Conservation (phyloP, 2,329 filamentous ascomycete genomes). For the Monosporascus cannonballus region DNA sequence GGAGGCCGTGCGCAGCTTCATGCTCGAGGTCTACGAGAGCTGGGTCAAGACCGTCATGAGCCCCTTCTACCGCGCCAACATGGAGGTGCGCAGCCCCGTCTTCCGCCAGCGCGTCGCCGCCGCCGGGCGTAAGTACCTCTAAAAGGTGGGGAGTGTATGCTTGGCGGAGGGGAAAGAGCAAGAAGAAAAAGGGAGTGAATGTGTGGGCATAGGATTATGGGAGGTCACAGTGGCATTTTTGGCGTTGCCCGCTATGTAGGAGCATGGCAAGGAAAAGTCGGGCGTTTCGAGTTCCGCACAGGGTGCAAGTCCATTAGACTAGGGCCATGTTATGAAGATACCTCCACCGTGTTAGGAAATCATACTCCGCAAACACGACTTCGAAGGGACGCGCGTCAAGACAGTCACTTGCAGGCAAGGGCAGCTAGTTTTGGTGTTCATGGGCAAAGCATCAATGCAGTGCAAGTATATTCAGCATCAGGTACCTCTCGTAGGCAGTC, state of each 20-base stretch:
- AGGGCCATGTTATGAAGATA: too few relatives aligned
- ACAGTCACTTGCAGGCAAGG: neutral
- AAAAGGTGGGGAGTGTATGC: constrained; percentile 16
- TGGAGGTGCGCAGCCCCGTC: constrained; percentile 78
- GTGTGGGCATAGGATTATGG: too few relatives aligned
- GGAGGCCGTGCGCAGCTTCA: constrained; percentile 92
- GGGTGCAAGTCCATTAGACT: too few relatives aligned
- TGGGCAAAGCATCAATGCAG: constrained; percentile 13
- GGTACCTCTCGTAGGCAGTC: constrained; percentile 13
- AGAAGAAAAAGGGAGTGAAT: neutral
- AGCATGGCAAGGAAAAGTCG: too few relatives aligned
- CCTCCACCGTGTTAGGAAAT: neutral
- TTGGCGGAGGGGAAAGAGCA: neutral
- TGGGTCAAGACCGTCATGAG: constrained; percentile 98
- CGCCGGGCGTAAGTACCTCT: constrained; percentile 89
- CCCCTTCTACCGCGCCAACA: constrained; percentile 85
- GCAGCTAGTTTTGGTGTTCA: constrained; percentile 6
- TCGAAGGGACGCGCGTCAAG: too few relatives aligned
- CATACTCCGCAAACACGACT: neutral
- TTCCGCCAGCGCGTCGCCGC: constrained; percentile 78
- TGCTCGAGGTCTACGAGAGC: constrained; percentile 89
- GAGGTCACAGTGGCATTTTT: too few relatives aligned
- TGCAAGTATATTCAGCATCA: constrained; percentile 22
- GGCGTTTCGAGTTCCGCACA: too few relatives aligned
- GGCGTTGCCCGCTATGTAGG: too few relatives aligned